Base-by-base conservation (phyloP, 2,329 filamentous ascomycete genomes). In the Fusarium aywerte region DNA sequence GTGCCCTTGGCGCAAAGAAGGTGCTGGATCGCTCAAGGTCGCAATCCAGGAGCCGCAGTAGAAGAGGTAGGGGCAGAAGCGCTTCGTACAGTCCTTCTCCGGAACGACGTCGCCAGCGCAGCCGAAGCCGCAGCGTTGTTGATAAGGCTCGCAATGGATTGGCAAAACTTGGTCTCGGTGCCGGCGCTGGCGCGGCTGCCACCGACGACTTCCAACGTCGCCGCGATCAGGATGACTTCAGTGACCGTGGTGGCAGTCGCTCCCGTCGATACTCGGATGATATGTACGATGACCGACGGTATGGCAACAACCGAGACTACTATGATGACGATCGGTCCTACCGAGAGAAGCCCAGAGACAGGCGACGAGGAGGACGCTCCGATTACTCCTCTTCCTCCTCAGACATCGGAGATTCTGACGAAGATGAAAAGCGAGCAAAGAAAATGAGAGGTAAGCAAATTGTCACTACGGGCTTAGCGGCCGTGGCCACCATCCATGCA, bases 41-140 rank as follows among this genome's bases (percentile, higher is more conserved):
- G 10, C 84, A 87, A 63, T 79, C 78, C 23, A 76, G 76, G 59
- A 87, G 86, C 64, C 84, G 86, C 50, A 81, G 84, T 61, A 83
- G 85, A 50, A 80, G 84, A 21, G 82, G 83, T 48, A 80, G 84
- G 25, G 82, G 83, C 62, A 84, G 84, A 10, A 80, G 81, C 52
- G 81, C 83, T 61, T 80, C 78, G 1, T 75, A 77, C 50, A 81
- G 79, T 67, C 80, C 80, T 4, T 82, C 80, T 3, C 81, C 81
- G 4, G 79, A 83, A 62, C 82, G 84, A 47, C 85, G 74, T 21
- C 76, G 76, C 27, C 74, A 76, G 23, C 77, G 80, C 58, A 81
- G 86, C 77, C 85, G 87, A 66, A 90, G 88, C 80, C 87, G 87
- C 63, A 90, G 87, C 74, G 83, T 90, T n/a, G 87, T 89, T 10